Conservation (phyloP, 371 early-diverging fungal species). For the Dichotomocladium elegans region DNA sequence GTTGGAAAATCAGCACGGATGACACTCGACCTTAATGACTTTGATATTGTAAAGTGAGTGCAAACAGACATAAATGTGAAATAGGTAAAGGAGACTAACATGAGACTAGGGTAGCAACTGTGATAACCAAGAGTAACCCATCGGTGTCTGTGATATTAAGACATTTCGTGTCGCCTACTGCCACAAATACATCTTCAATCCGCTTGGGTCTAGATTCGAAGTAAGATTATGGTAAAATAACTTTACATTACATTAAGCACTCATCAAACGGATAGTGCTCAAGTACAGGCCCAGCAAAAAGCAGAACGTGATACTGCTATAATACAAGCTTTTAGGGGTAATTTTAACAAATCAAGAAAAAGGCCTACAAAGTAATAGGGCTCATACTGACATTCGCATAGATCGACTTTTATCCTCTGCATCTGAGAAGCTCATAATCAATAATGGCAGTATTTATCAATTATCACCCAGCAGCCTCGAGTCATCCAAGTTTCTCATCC, state of each 20-base stretch:
- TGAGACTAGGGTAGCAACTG: slow-evolving; percentile 20
- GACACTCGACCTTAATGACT: slow-evolving; percentile 41
- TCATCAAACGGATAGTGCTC: slow-evolving; percentile 6
- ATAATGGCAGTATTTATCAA: slow-evolving; percentile 4
- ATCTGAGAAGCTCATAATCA: slow-evolving; percentile 3
- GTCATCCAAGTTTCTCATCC: slow-evolving; percentile 15
- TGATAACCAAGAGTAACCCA: slow-evolving; percentile 21
- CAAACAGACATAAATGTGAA: not conserved
- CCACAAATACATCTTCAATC: slow-evolving; percentile 14
- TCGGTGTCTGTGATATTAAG: slow-evolving; percentile 28
- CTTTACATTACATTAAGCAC: not conserved
- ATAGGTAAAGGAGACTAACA: not conserved
- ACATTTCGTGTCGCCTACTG: slow-evolving; percentile 10
- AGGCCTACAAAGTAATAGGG: no score
- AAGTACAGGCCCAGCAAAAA: slow-evolving; percentile 28
- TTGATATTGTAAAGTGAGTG: slow-evolving; percentile 43
- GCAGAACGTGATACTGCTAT: slow-evolving; percentile 16
- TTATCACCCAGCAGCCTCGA: slow-evolving; percentile 6
- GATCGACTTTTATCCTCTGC: not conserved
- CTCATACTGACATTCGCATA: not conserved
- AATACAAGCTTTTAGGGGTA: slow-evolving; percentile 22
- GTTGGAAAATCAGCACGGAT: slow-evolving; percentile 35
- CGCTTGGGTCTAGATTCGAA: slow-evolving; percentile 37
- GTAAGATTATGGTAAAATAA: slow-evolving; percentile 6
- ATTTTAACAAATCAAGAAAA: not conserved